A percentile compares a stretch with the other conserved stretches of the same genome.
These are phyloP conservation scores for Rosa multiflora DNA, from an alignment of 306 rosid genomes.

Conservation along the genomic window DNA sequence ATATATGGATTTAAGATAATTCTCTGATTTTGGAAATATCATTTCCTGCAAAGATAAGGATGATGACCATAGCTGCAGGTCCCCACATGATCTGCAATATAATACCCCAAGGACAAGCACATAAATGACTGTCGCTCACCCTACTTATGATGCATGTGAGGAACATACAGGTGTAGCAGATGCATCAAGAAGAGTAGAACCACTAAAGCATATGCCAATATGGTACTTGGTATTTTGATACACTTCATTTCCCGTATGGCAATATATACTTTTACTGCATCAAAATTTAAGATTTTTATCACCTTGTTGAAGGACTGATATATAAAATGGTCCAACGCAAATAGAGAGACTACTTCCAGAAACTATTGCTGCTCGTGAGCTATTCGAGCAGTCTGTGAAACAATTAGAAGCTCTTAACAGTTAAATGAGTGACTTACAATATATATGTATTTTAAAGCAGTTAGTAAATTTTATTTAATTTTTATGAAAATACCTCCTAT, in stretches of 20 bases:
- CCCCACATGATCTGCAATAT: slow-evolving; percentile 24
- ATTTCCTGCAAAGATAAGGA: slow-evolving; percentile 16
- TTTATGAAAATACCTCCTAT: not conserved
- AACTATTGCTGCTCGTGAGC: not conserved
- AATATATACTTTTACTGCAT: slow-evolving; percentile 4
- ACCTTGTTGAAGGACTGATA: not conserved
- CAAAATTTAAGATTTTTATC: not conserved
- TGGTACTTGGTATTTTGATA: not conserved
- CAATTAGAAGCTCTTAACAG: not conserved
- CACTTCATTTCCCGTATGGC: not conserved
- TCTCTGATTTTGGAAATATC: slow-evolving; percentile 8
- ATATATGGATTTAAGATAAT: not conserved
- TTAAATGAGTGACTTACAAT: not conserved
- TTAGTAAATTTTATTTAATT: not conserved
- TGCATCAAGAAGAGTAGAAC: not conserved
- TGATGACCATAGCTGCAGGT: slow-evolving; percentile 13
- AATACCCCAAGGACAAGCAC: slow-evolving; percentile 13
- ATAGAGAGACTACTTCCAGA: not conserved
- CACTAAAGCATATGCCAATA: not conserved
- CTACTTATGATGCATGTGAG: slow-evolving; percentile 16
- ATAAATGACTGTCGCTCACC: slow-evolving; percentile 19
- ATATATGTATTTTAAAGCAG: not conserved
- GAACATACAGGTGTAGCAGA: slow-evolving; percentile 8
- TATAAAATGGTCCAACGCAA: not conserved
- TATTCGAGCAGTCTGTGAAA: not conserved